Conservation (phyloP, 208 protist genomes). For the Trichomonas tenax region DNA sequence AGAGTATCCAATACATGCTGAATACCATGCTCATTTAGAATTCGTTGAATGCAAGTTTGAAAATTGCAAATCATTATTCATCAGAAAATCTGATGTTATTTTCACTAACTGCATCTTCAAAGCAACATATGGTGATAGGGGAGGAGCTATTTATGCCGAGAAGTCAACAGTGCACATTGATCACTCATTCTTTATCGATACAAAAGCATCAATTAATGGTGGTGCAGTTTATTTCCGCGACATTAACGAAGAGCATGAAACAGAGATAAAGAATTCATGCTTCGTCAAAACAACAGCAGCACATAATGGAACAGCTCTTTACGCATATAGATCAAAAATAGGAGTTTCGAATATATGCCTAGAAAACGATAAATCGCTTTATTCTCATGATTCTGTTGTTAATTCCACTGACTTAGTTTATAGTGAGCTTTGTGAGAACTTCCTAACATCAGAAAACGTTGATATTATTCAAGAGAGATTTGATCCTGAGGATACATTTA, state of each 20-base stretch:
- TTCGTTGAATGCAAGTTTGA: background rate
- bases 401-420: no score
- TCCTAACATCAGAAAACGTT: background rate
- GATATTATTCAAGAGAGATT: background rate
- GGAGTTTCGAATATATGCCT: background rate
- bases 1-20: background rate
- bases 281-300: background rate
- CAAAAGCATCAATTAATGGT: background rate
- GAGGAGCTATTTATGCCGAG: background rate
- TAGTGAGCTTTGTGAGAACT: background rate
- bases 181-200: background rate
- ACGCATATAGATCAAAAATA: background rate
- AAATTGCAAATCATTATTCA: background rate
- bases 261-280: background rate
- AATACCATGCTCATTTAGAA: background rate
- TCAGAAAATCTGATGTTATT: background rate
- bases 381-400: no score
- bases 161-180: background rate
- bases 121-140: background rate
- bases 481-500: background rate
- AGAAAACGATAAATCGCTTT: background rate
- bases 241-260: background rate
- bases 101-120: background rate
- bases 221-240: background rate
- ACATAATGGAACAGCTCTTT: background rate